These are phyloP conservation scores for Coemansia sp. DNA, from an alignment of 192 early-diverging fungal species.

Conservation along the genomic window DNA sequence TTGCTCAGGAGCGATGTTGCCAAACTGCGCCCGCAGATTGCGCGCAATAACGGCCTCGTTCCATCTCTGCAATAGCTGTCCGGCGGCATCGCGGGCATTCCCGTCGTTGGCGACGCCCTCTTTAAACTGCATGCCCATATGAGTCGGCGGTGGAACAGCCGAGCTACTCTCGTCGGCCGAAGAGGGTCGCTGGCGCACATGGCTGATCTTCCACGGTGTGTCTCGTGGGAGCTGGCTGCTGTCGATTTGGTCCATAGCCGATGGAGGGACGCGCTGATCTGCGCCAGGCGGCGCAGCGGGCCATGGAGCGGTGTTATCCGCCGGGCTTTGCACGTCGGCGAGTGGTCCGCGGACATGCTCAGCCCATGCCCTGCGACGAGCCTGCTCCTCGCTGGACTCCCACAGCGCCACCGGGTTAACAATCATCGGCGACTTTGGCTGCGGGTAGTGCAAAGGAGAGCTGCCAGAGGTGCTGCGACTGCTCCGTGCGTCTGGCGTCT, in stretches of 20 bases:
- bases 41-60: slow-evolving; percentile 50
- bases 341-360: slow-evolving; percentile 22
- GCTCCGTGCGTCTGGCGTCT: slow-evolving; percentile 3
- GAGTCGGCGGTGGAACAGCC: slow-evolving; percentile 6
- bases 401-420: slow-evolving; percentile 58
- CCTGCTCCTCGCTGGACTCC: slow-evolving; percentile 55
- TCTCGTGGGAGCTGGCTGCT: slow-evolving; percentile 51
- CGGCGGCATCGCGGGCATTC: slow-evolving; percentile 51
- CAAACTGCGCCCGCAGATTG: slow-evolving; percentile 26
- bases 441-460: slow-evolving; percentile 49
- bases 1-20: slow-evolving; percentile 12
- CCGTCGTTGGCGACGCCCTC: slow-evolving; percentile 50
- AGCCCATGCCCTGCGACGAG: slow-evolving; percentile 47
- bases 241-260: slow-evolving; percentile 46
- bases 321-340: neutral
- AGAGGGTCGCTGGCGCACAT: slow-evolving; percentile 47
- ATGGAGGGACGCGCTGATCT: slow-evolving; percentile 16
- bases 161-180: neutral
- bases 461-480: slow-evolving; percentile 20
- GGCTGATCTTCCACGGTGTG: slow-evolving; percentile 55
- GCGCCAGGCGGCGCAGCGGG: neutral
- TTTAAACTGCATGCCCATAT: slow-evolving; percentile 50
- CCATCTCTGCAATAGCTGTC: slow-evolving; percentile 50
- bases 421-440: slow-evolving; percentile 50
- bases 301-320: neutral